These are phyloP conservation scores for Petunia axillaris DNA, from an alignment of 257 asterid species.

Conservation along the genomic window DNA sequence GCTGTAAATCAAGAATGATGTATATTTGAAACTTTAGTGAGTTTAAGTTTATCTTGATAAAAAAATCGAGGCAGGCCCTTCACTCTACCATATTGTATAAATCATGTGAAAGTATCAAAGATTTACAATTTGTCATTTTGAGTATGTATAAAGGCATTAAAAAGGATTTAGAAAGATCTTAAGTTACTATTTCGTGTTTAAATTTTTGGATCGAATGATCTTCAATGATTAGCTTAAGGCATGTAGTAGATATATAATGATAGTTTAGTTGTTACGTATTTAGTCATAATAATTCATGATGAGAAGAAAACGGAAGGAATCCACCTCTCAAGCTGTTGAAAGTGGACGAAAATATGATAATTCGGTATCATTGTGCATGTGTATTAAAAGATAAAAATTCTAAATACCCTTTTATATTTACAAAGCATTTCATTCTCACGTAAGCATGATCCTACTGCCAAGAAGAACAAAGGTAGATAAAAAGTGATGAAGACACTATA, in stretches of 20 bases:
- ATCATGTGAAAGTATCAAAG: neutral
- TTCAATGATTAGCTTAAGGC: conserved; percentile 6
- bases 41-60: neutral
- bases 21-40: neutral
- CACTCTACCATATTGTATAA: neutral
- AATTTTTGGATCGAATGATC: neutral
- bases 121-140: neutral
- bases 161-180: neutral
- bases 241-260: neutral
- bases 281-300: neutral
- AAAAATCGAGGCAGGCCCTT: neutral
- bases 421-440: conserved; percentile 49
- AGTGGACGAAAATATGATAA: conserved; percentile 55
- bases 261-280: neutral
- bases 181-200: neutral
- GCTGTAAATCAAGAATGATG: neutral
- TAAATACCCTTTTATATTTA: conserved; percentile 33
- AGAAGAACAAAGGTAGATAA: neutral
- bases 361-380: conserved; percentile 50
- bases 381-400: conserved; percentile 33
- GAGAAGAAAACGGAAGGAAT: conserved; percentile 20
- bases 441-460: conserved; percentile 37
- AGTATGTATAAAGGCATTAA: neutral
- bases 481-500: no score
- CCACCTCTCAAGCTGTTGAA: conserved; percentile 50